phyloP scores from a whole-genome alignment of 495 filamentous ascomycete genomes.

The Penicillium herquei region DNA sequence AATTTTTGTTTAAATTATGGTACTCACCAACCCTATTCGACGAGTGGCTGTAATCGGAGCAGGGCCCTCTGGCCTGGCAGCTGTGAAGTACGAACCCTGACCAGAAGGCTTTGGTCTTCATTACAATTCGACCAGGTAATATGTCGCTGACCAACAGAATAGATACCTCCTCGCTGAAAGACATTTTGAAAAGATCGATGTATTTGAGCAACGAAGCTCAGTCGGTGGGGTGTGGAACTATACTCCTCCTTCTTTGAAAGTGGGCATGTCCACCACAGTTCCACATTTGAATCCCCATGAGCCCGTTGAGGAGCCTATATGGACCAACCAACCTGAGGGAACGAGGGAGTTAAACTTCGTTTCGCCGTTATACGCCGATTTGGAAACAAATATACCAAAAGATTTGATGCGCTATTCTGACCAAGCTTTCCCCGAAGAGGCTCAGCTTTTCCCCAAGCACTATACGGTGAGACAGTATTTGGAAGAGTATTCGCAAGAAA shows the following conservation, averaged over 20 bases:
- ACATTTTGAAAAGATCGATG: conserved; percentile 64
- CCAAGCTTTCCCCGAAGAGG: conserved; percentile 56
- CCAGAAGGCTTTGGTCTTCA: neutral
- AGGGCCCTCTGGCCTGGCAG: conserved; percentile 44
- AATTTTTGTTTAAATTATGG: conserved; percentile 10
- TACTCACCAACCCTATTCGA: conserved; percentile 25
- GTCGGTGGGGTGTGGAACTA: conserved; percentile 86
- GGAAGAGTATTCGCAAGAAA: conserved; percentile 64
- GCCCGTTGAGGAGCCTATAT: conserved; percentile 42
- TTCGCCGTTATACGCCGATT: conserved; percentile 73
- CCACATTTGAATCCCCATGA: conserved; percentile 45
- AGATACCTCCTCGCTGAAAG: conserved; percentile 76
- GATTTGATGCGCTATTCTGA: conserved; percentile 80
- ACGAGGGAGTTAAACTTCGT: conserved; percentile 45
- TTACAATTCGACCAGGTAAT: neutral
- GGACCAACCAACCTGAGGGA: conserved; percentile 25
- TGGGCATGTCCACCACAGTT: conserved; percentile 25
- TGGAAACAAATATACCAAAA: conserved; percentile 88
- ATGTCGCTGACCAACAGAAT: conserved; percentile 8
- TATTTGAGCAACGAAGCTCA: conserved; percentile 76
- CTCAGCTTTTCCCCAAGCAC: conserved; percentile 72
- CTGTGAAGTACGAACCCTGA: conserved; percentile 36
- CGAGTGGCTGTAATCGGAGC: conserved; percentile 47
- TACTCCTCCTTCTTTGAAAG: conserved; percentile 30
- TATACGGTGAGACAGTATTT: conserved; percentile 70